These are phyloP conservation scores for Cladophialophora immunda DNA, from an alignment of 2,329 filamentous ascomycete genomes.

Conservation along the genomic window DNA sequence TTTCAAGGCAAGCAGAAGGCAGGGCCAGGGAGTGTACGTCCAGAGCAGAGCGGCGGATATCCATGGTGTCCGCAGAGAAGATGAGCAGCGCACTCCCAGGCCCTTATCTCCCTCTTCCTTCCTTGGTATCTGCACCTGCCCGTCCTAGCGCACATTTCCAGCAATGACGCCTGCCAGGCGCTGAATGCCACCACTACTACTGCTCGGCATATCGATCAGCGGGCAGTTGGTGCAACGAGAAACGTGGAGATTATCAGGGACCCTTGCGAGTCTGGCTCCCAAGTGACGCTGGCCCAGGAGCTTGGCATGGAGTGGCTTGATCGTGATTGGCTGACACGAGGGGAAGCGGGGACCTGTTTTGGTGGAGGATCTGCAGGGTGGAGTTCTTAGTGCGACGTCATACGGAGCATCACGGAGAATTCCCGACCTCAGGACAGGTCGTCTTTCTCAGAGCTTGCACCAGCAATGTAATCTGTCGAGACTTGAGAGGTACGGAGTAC, in stretches of 20 bases:
- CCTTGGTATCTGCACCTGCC: neutral
- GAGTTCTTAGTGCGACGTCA: neutral
- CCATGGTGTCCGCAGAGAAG: neutral
- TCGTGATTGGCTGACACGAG: neutral
- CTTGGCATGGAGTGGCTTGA: neutral
- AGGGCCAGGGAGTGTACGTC: neutral
- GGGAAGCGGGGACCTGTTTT: neutral
- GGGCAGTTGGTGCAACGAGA: conserved; percentile 1
- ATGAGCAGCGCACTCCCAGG: neutral
- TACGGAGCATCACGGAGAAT: neutral
- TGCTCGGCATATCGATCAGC: conserved; percentile 2
- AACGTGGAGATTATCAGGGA: conserved; percentile 14
- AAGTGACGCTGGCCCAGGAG: conserved; percentile 26
- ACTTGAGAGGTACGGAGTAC: neutral
- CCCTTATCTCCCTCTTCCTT: neutral
- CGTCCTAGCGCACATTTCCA: neutral
- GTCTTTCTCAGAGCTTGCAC: neutral
- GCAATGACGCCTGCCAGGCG: neutral
- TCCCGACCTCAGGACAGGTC: neutral
- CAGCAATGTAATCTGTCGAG: neutral
- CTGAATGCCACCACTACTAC: neutral
- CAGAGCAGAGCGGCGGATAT: neutral
- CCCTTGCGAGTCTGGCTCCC: neutral
- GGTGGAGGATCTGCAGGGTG: conserved; percentile 15
- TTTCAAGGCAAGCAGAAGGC: neutral